These are phyloP conservation scores for Melaleuca quinquenervia DNA, from an alignment of 345 rosid species.

Conservation along the genomic window DNA sequence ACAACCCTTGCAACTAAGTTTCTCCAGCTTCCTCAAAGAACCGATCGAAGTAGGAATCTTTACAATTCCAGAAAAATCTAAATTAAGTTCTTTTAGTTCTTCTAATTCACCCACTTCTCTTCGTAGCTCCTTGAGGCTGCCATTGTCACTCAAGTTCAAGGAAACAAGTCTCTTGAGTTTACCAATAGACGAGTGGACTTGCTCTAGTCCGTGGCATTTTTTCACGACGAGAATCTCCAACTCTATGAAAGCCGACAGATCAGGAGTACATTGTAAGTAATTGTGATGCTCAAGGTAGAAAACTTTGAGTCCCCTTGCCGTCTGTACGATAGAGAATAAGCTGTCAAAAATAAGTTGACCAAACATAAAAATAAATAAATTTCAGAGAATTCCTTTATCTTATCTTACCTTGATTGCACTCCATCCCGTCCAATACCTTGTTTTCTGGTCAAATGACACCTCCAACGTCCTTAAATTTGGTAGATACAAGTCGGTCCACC, in stretches of 20 bases:
- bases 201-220: background rate
- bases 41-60: background rate
- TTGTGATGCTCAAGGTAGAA: accelerated
- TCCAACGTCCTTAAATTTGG: background rate
- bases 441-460: background rate
- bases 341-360: background rate
- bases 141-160: background rate
- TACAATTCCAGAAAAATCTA: accelerated
- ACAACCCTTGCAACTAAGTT: background rate
- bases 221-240: background rate
- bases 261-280: accelerated
- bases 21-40: background rate
- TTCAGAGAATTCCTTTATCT: accelerated
- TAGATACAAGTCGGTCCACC: background rate
- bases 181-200: background rate
- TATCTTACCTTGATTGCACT: background rate
- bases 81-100: background rate
- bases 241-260: background rate
- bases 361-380: background rate
- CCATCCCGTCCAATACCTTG: background rate
- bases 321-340: background rate
- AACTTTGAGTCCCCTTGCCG: background rate
- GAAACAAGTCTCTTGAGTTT: background rate
- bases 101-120: background rate
- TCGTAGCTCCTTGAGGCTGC: background rate